Conservation (phyloP, 2,329 filamentous ascomycete genomes). For the Apiospora marii region DNA sequence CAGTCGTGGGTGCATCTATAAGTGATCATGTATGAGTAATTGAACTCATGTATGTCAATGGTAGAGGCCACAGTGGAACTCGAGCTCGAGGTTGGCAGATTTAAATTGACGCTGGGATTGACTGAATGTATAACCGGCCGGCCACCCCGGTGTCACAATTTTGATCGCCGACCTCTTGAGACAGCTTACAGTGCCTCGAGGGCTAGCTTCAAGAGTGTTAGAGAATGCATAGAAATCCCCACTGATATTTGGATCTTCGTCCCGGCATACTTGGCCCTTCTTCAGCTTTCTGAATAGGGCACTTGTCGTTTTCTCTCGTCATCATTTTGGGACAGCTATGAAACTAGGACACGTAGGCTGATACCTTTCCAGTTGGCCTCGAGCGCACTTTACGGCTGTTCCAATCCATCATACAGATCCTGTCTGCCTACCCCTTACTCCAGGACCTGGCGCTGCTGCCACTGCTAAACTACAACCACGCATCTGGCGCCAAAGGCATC, state of each 20-base stretch:
- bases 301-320: too few relatives aligned
- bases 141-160: background rate
- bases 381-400: conserved; percentile 67
- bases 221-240: background rate
- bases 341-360: background rate
- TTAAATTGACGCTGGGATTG: too few relatives aligned
- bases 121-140: background rate
- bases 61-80: background rate
- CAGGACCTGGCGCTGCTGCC: conserved; percentile 44
- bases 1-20: background rate
- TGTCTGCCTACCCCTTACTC: conserved; percentile 53
- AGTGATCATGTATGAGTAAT: background rate
- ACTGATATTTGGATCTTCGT: background rate
- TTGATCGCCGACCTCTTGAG: background rate
- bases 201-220: background rate
- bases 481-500: conserved; percentile 28
- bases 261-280: too few relatives aligned
- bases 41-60: background rate
- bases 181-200: background rate
- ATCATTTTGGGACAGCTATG: background rate
- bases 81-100: background rate
- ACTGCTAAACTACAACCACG: conserved; percentile 29
- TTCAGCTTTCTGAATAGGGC: too few relatives aligned
- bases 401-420: conserved; percentile 59
- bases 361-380: conserved; percentile 57